Evolutionary conservation across 176 grass and related monocot species (phyloP).

Genomic region (Eremochloa ophiuroides): DNA sequence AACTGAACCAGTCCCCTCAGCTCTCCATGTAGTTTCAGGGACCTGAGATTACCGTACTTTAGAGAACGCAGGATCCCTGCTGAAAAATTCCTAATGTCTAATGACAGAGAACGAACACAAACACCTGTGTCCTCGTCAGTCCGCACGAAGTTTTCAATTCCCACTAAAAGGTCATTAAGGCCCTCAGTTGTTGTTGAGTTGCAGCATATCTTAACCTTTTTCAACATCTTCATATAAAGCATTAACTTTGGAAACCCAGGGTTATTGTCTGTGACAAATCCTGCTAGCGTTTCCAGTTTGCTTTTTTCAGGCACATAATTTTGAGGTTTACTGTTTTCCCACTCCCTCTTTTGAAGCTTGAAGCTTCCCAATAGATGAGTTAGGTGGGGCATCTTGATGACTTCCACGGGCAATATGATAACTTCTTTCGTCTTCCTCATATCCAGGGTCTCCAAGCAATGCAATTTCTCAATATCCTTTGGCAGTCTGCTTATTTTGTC

Average conservation of each 20-base stretch:
- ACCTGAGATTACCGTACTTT: not conserved
- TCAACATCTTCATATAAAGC: not conserved
- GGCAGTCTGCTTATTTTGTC: not conserved
- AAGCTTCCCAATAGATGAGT: not conserved
- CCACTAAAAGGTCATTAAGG: no score
- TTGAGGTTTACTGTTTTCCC: not conserved
- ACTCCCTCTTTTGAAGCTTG: not conserved
- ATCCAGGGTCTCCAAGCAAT: not conserved
- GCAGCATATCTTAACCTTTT: not conserved
- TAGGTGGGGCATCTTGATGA: not conserved
- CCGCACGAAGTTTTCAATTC: no score
- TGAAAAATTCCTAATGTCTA: not conserved
- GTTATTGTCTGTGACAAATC: not conserved
- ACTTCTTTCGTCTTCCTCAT: not conserved
- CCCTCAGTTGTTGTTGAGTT: no score
- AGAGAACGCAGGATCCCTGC: not conserved
- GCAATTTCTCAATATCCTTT: not conserved
- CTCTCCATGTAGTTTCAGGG: not conserved
- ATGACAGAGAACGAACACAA: not conserved
- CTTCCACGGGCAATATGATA: not conserved
- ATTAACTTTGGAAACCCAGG: not conserved
- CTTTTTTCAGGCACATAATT: not conserved
- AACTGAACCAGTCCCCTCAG: not conserved
- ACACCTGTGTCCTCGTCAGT: no score
- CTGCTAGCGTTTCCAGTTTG: not conserved